phyloP scores from a whole-genome alignment of 2,329 filamentous ascomycete genomes.

The Fonsecaea pugnacius region DNA sequence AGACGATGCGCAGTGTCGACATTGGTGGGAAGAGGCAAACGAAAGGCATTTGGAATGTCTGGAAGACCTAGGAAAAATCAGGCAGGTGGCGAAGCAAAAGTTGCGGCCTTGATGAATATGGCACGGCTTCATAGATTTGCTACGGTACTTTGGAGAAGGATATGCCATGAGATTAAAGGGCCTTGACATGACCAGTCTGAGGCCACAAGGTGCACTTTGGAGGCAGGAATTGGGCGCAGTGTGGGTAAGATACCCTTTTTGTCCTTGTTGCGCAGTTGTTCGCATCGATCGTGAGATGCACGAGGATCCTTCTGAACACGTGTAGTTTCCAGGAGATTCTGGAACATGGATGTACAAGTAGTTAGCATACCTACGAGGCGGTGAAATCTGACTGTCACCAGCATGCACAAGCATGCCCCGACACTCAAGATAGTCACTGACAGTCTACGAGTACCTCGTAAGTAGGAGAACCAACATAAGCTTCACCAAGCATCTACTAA shows the following conservation, averaged over 20 bases:
- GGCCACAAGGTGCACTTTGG: not conserved
- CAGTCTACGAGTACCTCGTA: too few species aligned
- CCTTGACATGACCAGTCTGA: not conserved
- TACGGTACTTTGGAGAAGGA: not conserved
- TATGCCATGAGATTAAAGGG: not conserved
- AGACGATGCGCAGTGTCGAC: conserved; percentile 51
- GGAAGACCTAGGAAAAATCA: conserved; percentile 46
- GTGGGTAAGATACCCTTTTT: not conserved
- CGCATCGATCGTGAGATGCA: not conserved
- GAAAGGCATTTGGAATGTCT: conserved; percentile 52
- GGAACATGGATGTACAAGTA: not conserved
- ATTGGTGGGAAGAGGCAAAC: conserved; percentile 55
- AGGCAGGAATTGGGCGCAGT: not conserved
- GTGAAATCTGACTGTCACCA: too few species aligned
- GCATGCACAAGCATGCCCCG: too few species aligned
- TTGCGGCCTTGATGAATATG: conserved; percentile 16
- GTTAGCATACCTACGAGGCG: not conserved
- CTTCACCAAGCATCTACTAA: not conserved
- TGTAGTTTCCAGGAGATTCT: not conserved
- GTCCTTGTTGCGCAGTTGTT: not conserved
- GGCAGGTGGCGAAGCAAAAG: conserved; percentile 34
- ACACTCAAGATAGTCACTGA: too few species aligned
- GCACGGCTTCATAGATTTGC: not conserved
- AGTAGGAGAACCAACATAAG: not conserved
- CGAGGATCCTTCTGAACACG: not conserved